Base-by-base conservation (phyloP, 345 rosid genomes). In the Firmiana major region DNA sequence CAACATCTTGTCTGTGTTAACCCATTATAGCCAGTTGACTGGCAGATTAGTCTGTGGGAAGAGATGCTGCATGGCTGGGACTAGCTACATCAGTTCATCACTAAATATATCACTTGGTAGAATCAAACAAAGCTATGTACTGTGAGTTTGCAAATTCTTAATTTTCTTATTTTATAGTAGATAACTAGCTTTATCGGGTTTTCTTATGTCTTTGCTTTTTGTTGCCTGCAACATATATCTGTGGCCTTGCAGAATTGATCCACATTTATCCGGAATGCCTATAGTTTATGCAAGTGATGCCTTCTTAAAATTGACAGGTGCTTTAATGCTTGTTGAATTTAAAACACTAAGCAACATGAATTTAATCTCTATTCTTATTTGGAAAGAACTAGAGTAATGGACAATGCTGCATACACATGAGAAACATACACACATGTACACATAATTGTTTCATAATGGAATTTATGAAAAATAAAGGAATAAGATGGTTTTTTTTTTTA, bases 81-180 rank as follows among this genome's bases (percentile, higher is more conserved):
- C 82, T 5, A 87, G 85, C 60, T 87, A 80, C 73, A 79, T 91
- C 78, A 90, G 83, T 77, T 91, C 98, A 31, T 89, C 95, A 15
- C 74, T 92, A 84, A 85, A 83, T 87, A 86, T 93, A 79, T 91
- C 98, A 86, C 99, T 96, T 45, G 94, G 99, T 93, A 96, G 99
- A 96, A 93, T 96, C 97, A 96, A 89, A 88, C 99, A 96, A 87
- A 96, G 98, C 87, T 96, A 93, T 88, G 93, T 96, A 92, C 87
- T 96, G 98, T 96, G 98, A 96, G 99, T 96, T 71, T 86, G 81
- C 6, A 75, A 80, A 79, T 80, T 79, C 81, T 88, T 83, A 51
- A 15, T 40, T 76, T 83, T 60, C 58, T 54, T 69, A 53, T 31
- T 57, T 78, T 15, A 4, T 49, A 51, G 34, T 55, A 34, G 80